Evolutionary conservation across 2,329 filamentous ascomycete species (phyloP), one percentile per base, ranked within the genome.

Genomic region (Aureobasidium sp.): DNA sequence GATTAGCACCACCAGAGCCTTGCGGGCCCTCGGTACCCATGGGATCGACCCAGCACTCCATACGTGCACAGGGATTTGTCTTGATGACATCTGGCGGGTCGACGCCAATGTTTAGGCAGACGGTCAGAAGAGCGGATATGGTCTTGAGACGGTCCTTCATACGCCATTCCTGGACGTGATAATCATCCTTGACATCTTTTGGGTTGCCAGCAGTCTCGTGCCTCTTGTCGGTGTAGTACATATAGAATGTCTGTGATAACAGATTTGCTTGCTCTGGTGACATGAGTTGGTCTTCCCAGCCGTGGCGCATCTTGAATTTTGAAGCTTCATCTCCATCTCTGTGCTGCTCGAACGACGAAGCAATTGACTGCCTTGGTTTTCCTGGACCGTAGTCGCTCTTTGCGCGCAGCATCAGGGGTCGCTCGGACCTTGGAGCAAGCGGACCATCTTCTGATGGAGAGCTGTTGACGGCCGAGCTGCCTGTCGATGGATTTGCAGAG

Each of bases 151-250:
- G 85, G 74, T 99, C 94, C 68, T 91, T 87, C 89, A 97, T 97
- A 63, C 94, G 88, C 94, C 94, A 99, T 73, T 97, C 94, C 72
- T 96, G 89, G 6, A 96, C 82, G 55, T 71, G 66, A 45, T 64
- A 64, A 9, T 63, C 61, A 34, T 65, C 66, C 62, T 67, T 69
- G 7, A 69, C 66, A 47, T 73, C 68, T 72, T 91, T 90, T 17
- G 91, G 90, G 67, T 92, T 91, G 25, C 91, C 94, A 39, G 91
- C 93, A 25, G 91, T 94, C 73, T 97, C 94, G 76, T 99, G 94
- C 59, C 93, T 88, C 76, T 97, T 97, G 76, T 99, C 94, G 66
- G 93, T 97, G 75, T 90, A 99, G 77, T 99, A 99, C 93, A 97
- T 97, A 79, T 96, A 97, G 85, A 96, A 99, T 68, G 91, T 95